Percentiles rank a stretch among this genome's conserved stretches.
Conservation (phyloP, 2,329 filamentous ascomycete species). For the Domatiomyces catenatus region DNA sequence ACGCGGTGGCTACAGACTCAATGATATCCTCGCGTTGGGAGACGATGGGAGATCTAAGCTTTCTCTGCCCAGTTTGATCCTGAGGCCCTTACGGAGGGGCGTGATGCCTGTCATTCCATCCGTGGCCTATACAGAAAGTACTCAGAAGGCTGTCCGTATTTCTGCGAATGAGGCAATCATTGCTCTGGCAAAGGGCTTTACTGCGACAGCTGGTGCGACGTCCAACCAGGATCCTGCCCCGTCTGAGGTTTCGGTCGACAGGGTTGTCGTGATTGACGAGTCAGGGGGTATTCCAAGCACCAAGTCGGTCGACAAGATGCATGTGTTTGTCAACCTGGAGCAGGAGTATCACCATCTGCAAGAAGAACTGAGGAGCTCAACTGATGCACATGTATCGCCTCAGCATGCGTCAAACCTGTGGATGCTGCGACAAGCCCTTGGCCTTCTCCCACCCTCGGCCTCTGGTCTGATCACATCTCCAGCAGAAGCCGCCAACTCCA, state of each 20-base stretch:
- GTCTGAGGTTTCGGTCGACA: constrained; percentile 52
- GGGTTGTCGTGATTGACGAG: constrained; percentile 77
- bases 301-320: constrained; percentile 34
- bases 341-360: constrained; percentile 66
- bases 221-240: constrained; percentile 27
- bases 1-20: constrained; percentile 53
- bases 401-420: constrained; percentile 33
- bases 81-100: constrained; percentile 51
- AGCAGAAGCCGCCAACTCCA: constrained; percentile 55
- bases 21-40: constrained; percentile 36
- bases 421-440: constrained; percentile 53
- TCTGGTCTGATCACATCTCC: constrained; percentile 85
- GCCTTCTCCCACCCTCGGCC: constrained; percentile 64
- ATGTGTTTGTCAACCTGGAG: constrained; percentile 84
- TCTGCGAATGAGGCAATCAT: constrained; percentile 52
- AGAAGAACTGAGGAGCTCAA: constrained; percentile 37
- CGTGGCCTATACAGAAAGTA: constrained; percentile 42
- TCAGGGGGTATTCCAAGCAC: constrained; percentile 60
- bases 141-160: constrained; percentile 34
- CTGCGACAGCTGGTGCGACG: background rate
- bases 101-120: constrained; percentile 56
- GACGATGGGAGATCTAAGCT: constrained; percentile 24
- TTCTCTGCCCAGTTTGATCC: constrained; percentile 38
- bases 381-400: constrained; percentile 16
- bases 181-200: constrained; percentile 59